These are phyloP conservation scores for Candida insectorum DNA, from an alignment of 805 yeast genomes.

Conservation along the genomic window DNA sequence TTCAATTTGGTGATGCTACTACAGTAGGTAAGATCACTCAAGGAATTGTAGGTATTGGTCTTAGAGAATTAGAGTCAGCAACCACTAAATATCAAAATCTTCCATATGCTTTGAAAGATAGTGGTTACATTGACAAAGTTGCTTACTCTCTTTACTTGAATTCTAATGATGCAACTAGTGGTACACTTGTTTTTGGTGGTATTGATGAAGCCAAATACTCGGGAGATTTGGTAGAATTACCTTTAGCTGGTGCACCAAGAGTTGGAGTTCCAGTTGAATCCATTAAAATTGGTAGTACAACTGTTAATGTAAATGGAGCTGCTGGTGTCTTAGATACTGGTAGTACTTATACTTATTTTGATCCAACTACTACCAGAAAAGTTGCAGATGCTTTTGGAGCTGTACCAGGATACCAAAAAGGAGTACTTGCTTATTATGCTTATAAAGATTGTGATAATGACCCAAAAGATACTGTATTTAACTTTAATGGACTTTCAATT, in stretches of 20 bases:
- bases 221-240: conserved; percentile 16
- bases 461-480: conserved; percentile 5
- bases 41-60: conserved; percentile 21
- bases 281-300: conserved; percentile 17
- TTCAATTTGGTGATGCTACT: conserved; percentile 18
- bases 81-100: conserved; percentile 17
- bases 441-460: no score
- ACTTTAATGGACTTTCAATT: conserved; percentile 11
- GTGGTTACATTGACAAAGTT: conserved; percentile 28
- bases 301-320: conserved; percentile 1
- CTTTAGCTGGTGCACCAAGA: conserved; percentile 23
- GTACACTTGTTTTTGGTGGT: conserved; percentile 39
- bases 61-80: conserved; percentile 10
- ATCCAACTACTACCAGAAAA: conserved; percentile 24
- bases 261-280: conserved; percentile 46
- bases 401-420: no score
- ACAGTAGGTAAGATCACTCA: neutral
- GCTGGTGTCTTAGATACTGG: conserved; percentile 28
- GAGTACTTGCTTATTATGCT: no score
- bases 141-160: conserved; percentile 33
- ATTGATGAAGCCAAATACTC: conserved; percentile 27
- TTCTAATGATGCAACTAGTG: conserved; percentile 18
- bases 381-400: conserved; percentile 42
- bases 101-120: conserved; percentile 26
- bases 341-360: conserved; percentile 38